Conservation (phyloP, 2,329 filamentous ascomycete species). For the Bimuria novae-zelandiae region DNA sequence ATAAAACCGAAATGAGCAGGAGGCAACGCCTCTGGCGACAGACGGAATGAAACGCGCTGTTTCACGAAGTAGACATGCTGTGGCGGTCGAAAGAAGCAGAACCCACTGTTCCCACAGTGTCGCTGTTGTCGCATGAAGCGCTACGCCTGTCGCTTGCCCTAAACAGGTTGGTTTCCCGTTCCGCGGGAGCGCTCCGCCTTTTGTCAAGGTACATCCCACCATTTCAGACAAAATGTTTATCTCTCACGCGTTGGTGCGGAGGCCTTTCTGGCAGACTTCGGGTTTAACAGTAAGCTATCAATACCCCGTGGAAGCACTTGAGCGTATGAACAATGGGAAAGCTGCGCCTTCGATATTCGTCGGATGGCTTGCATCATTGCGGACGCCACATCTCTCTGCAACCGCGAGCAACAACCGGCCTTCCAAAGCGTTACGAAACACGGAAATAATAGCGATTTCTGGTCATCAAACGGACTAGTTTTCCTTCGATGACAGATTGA, state of each 20-base stretch:
- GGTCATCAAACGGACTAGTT: neutral
- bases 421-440: neutral
- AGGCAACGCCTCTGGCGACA: constrained; percentile 9
- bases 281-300: neutral
- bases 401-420: neutral
- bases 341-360: neutral
- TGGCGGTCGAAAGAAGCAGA: constrained; percentile 7
- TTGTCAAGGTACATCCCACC: too few relatives aligned
- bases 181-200: constrained; percentile 22
- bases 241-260: too few relatives aligned
- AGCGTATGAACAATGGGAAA: too few relatives aligned
- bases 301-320: too few relatives aligned
- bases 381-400: neutral
- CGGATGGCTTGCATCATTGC: neutral
- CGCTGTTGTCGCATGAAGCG: constrained; percentile 10
- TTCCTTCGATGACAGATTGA: neutral
- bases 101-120: constrained; percentile 6
- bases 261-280: neutral
- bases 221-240: too few relatives aligned
- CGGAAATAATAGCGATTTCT: neutral
- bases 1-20: constrained; percentile 17
- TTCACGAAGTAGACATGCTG: neutral
- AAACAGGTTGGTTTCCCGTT: constrained; percentile 9
- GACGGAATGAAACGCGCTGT: constrained; percentile 14
- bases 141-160: constrained; percentile 8